These are phyloP conservation scores for Coemansia sp. DNA, from an alignment of 192 early-diverging fungal genomes.

Conservation along the genomic window DNA sequence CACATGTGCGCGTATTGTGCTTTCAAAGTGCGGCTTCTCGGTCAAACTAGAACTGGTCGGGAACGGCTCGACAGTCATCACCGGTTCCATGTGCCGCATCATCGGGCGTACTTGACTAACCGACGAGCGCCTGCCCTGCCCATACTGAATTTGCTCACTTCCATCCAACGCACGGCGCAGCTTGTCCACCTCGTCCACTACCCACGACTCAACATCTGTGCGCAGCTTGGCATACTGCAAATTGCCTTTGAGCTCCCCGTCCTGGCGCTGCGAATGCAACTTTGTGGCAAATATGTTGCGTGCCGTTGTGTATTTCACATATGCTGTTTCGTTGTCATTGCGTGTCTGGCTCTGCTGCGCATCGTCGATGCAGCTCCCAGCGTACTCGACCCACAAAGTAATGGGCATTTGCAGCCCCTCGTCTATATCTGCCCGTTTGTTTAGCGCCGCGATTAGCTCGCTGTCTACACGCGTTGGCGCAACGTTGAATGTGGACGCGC, in stretches of 20 bases:
- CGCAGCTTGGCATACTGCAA: slow-evolving; percentile 48
- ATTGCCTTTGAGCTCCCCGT: slow-evolving; percentile 39
- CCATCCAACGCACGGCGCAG: slow-evolving; percentile 7
- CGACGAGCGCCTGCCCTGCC: background rate
- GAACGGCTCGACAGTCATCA: too few species aligned
- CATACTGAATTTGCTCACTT: background rate
- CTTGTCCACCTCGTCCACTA: slow-evolving; percentile 30
- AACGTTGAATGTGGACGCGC: background rate
- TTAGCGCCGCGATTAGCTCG: slow-evolving; percentile 21
- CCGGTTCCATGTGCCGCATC: background rate
- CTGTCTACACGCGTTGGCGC: background rate
- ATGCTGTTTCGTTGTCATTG: slow-evolving; percentile 39
- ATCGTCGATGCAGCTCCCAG: slow-evolving; percentile 31
- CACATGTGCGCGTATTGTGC: background rate
- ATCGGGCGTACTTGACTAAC: background rate
- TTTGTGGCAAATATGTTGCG: slow-evolving; percentile 57
- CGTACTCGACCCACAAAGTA: slow-evolving; percentile 30
- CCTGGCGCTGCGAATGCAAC: slow-evolving; percentile 47
- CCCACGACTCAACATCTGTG: slow-evolving; percentile 27
- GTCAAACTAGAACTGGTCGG: too few species aligned
- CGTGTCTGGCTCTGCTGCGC: slow-evolving; percentile 14
- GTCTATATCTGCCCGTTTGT: slow-evolving; percentile 32
- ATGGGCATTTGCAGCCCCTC: slow-evolving; percentile 17
- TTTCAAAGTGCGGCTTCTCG: too few species aligned
- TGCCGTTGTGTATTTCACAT: slow-evolving; percentile 39